Conservation (phyloP, 2,329 filamentous ascomycete genomes). For the Pestalotiopsis sp. region DNA sequence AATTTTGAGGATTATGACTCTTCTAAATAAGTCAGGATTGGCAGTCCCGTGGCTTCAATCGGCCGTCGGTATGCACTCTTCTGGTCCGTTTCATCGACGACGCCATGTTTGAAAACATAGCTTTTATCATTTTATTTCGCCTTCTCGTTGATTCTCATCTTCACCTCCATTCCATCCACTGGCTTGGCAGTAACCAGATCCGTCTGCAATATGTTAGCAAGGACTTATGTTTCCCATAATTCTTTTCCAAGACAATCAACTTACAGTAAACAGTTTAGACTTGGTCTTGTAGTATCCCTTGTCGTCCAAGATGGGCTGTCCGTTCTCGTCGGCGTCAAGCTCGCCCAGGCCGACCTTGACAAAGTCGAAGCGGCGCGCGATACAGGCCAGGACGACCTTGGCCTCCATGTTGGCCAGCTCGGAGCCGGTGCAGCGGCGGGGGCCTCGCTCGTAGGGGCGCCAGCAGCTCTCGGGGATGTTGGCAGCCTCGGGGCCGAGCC, state of each 20-base stretch:
- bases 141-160: not conserved
- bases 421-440: constrained; percentile 9
- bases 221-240: not conserved
- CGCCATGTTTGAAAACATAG: not conserved
- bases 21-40: no score
- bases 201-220: constrained; percentile 4
- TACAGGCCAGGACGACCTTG: constrained; percentile 12
- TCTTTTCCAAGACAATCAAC: not conserved
- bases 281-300: constrained; percentile 14
- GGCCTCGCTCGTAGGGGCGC: constrained; percentile 32
- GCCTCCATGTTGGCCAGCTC: constrained; percentile 15
- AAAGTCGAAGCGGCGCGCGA: constrained; percentile 13
- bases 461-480: constrained; percentile 38
- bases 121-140: not conserved
- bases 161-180: constrained; percentile 9
- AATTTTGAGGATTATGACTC: no score
- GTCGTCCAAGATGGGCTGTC: constrained; percentile 9
- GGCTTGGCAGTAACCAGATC: constrained; percentile 10
- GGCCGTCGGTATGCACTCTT: no score
- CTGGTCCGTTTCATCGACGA: no score
- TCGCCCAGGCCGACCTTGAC: constrained; percentile 12
- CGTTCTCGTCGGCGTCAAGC: not conserved
- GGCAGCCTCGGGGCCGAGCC: constrained; percentile 16
- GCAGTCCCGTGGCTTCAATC: no score
- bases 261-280: constrained; percentile 11